Evolutionary conservation across 2,329 filamentous ascomycete species (phyloP).

Genomic region (Fusarium xylarioides): DNA sequence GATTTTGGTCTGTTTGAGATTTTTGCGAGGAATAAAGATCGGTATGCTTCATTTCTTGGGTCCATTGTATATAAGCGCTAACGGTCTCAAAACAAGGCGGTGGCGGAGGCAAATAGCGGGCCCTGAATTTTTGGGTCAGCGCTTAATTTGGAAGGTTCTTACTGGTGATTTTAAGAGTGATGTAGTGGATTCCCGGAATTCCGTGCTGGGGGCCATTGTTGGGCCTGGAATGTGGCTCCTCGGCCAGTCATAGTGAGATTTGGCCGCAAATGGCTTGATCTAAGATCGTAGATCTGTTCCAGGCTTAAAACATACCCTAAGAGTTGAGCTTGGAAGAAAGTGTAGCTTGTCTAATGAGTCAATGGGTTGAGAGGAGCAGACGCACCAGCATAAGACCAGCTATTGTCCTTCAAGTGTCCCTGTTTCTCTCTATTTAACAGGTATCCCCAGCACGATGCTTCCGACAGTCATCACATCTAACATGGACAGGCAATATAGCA

Average conservation of each 20-base stretch:
- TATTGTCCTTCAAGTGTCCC: background rate
- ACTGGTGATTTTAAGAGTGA: background rate
- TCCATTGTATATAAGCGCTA: constrained; percentile 7
- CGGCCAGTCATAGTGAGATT: background rate
- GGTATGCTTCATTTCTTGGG: background rate
- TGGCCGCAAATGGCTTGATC: background rate
- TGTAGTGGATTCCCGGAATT: background rate
- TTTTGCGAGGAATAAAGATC: background rate
- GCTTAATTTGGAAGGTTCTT: background rate
- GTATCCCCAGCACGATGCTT: too few species aligned
- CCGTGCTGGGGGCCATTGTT: background rate
- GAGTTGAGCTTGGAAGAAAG: background rate
- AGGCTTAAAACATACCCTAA: too few species aligned
- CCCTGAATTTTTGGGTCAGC: background rate
- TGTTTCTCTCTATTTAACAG: background rate
- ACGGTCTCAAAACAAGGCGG: constrained; percentile 2
- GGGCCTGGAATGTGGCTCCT: background rate
- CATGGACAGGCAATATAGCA: fast-evolving
- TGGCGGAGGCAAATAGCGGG: constrained; percentile 1
- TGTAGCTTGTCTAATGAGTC: too few species aligned
- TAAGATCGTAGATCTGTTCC: background rate
- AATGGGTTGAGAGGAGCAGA: fast-evolving
- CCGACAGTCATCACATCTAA: background rate
- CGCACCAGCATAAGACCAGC: too few species aligned
- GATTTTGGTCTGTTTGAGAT: background rate